Evolutionary conservation across 2,329 filamentous ascomycete genomes (phyloP).

Genomic region (Trichocomaceae sp.): DNA sequence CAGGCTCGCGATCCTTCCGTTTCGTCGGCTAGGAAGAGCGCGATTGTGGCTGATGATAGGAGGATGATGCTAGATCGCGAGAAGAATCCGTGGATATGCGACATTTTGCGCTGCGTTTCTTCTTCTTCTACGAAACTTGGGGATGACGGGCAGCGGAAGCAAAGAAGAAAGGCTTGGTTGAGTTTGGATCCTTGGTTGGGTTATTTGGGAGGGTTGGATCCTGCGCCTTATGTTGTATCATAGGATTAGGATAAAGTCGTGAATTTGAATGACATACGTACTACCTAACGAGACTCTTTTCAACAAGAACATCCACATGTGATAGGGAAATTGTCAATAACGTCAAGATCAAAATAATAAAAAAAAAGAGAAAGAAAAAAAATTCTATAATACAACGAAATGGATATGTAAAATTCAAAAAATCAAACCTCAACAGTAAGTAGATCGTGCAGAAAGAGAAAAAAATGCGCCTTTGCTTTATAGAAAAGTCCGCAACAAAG

Average conservation of each 20-base stretch:
- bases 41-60: slow-evolving; percentile 3
- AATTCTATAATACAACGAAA: slow-evolving; percentile 17
- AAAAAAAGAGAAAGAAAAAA: slow-evolving; percentile 11
- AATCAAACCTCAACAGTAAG: background rate
- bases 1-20: slow-evolving; percentile 7
- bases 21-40: background rate
- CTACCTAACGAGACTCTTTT: background rate
- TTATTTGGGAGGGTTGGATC: slow-evolving; percentile 8
- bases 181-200: slow-evolving; percentile 12
- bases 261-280: background rate
- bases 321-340: background rate
- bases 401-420: slow-evolving; percentile 1
- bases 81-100: slow-evolving; percentile 11
- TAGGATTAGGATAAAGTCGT: background rate
- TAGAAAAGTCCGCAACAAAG: background rate
- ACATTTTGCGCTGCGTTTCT: background rate
- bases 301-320: background rate
- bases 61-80: background rate
- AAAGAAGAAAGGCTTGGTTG: slow-evolving; percentile 12
- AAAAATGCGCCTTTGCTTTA: background rate
- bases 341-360: slow-evolving; percentile 4
- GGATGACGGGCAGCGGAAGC: background rate
- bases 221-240: background rate
- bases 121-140: background rate
- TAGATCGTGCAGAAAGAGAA: background rate